Conservation (phyloP, 805 yeast genomes). For the Wickerhamiella australiensis region DNA sequence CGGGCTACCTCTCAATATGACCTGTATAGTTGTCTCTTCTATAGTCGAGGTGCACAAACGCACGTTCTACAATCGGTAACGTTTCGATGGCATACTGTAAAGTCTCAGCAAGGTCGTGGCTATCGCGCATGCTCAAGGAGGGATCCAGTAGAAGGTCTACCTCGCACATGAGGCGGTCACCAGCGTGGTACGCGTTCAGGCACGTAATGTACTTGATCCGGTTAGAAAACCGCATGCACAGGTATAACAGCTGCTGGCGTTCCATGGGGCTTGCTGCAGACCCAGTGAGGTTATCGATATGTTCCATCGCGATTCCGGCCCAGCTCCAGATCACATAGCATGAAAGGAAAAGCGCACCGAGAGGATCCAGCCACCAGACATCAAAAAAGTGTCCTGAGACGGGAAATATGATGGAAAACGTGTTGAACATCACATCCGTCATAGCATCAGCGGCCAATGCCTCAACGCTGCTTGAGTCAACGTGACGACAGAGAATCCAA, state of each 20-base stretch:
- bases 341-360: constrained; percentile 57
- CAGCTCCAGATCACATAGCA: constrained; percentile 52
- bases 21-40: constrained; percentile 31
- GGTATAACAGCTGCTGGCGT: constrained; percentile 52
- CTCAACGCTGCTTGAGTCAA: constrained; percentile 54
- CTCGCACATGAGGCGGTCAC: constrained; percentile 65
- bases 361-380: constrained; percentile 62
- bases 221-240: constrained; percentile 58
- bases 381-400: constrained; percentile 40
- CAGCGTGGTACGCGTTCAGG: constrained; percentile 63
- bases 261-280: constrained; percentile 53
- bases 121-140: constrained; percentile 44
- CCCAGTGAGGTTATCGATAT: constrained; percentile 63
- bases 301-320: constrained; percentile 55
- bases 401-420: constrained; percentile 62
- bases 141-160: constrained; percentile 54
- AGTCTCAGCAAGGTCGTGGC: constrained; percentile 73
- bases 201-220: constrained; percentile 52
- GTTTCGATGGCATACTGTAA: constrained; percentile 71
- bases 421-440: constrained; percentile 65
- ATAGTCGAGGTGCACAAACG: constrained; percentile 65
- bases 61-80: constrained; percentile 64
- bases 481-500: constrained; percentile 49
- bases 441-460: constrained; percentile 75
- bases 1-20: constrained; percentile 21